phyloP scores from a whole-genome alignment of 2,329 filamentous ascomycete genomes.

The Gyromitra esculenta region DNA sequence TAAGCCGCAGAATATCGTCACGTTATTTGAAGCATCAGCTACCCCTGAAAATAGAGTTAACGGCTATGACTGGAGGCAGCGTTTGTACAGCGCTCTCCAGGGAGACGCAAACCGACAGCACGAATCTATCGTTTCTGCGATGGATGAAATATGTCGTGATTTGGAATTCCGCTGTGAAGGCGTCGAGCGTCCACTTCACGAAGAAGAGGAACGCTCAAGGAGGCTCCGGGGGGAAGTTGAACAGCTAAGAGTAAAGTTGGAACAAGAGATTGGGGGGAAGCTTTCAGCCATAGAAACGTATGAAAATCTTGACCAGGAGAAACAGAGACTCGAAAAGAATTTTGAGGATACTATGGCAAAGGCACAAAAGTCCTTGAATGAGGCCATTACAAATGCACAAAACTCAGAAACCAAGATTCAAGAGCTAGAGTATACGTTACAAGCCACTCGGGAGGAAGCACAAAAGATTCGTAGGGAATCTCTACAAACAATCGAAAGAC shows the following conservation, averaged over 20 bases:
- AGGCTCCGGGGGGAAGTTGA: slow-evolving; percentile 42
- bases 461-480: slow-evolving; percentile 31
- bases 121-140: slow-evolving; percentile 64
- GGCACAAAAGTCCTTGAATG: slow-evolving; percentile 60
- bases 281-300: slow-evolving; percentile 40
- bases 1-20: slow-evolving; percentile 33
- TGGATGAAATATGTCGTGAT: slow-evolving; percentile 67
- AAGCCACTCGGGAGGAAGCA: slow-evolving; percentile 26
- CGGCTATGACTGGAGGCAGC: slow-evolving; percentile 63
- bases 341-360: slow-evolving; percentile 61
- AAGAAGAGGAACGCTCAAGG: slow-evolving; percentile 61
- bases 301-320: slow-evolving; percentile 58
- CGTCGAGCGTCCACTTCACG: slow-evolving; percentile 66
- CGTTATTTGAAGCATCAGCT: slow-evolving; percentile 52
- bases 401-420: slow-evolving; percentile 51
- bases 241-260: slow-evolving; percentile 56
- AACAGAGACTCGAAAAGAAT: slow-evolving; percentile 60
- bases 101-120: slow-evolving; percentile 62
- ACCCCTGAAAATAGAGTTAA: slow-evolving; percentile 50
- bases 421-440: slow-evolving; percentile 32
- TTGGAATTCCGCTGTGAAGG: slow-evolving; percentile 68
- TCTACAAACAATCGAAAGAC: slow-evolving; percentile 33
- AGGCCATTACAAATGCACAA: slow-evolving; percentile 58
- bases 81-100: slow-evolving; percentile 63
- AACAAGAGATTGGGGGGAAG: slow-evolving; percentile 59